A percentile compares a stretch with the other conserved stretches of the same genome.
Conservation (phyloP, 768 basidiomycete genomes). For the Rhodocollybia butyracea region DNA sequence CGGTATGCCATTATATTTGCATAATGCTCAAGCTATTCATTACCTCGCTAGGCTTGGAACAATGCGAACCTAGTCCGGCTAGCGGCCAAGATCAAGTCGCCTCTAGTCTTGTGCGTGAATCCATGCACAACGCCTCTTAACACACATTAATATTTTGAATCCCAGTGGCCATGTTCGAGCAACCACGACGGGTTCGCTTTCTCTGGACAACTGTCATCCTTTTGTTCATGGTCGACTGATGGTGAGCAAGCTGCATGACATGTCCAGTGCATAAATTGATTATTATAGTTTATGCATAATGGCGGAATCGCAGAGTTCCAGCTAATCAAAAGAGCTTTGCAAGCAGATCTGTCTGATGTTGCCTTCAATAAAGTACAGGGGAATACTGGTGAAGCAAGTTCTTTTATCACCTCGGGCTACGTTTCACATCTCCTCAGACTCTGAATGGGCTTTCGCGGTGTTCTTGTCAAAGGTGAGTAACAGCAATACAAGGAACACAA, state of each 20-base stretch:
- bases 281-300: conserved; percentile 89
- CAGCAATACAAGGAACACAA: neutral
- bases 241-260: conserved; percentile 42
- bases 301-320: conserved; percentile 88
- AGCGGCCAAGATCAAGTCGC: conserved; percentile 96
- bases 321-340: conserved; percentile 77
- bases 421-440: conserved; percentile 49
- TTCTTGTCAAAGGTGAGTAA: conserved; percentile 72
- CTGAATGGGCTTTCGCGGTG: conserved; percentile 95
- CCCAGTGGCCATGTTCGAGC: conserved; percentile 86
- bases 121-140: neutral
- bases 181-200: conserved; percentile 89
- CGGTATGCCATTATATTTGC: conserved; percentile 32
- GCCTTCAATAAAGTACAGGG: conserved; percentile 87
- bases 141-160: neutral
- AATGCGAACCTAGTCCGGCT: conserved; percentile 90
- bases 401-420: conserved; percentile 1
- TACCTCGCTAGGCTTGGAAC: conserved; percentile 61
- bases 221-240: conserved; percentile 91
- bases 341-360: conserved; percentile 73
- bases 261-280: neutral
- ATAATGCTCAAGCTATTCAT: neutral
- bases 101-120: conserved; percentile 80
- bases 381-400: conserved; percentile 67
- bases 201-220: conserved; percentile 92